These are phyloP conservation scores for Zea luxurians DNA, from an alignment of 176 grass and related monocot species.

Conservation along the genomic window DNA sequence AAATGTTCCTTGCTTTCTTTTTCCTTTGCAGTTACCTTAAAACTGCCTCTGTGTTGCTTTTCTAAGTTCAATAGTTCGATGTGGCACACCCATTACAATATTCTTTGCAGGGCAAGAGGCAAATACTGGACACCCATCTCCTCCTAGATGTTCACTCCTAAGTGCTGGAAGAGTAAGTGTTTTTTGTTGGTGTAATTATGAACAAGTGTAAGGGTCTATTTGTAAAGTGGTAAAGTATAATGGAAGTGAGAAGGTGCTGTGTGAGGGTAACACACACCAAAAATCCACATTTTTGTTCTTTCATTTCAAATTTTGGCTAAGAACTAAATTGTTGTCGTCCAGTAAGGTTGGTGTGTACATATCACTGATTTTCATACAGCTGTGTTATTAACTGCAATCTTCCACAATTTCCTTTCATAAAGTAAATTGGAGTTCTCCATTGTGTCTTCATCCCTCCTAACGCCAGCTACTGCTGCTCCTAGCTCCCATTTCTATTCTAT, in stretches of 20 bases:
- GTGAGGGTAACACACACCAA: too few relatives aligned
- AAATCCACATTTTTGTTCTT: too few relatives aligned
- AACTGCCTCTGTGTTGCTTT: constrained; percentile 16
- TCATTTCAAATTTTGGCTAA: constrained; percentile 4
- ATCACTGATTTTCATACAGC: not conserved
- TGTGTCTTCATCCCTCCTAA: not conserved
- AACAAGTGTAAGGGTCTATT: too few relatives aligned
- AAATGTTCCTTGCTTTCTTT: not conserved
- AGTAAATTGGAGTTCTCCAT: not conserved
- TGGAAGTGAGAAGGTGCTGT: too few relatives aligned
- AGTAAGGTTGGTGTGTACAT: not conserved
- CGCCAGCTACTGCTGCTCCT: not conserved
- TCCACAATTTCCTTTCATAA: not conserved
- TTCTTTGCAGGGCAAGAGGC: constrained; percentile 58
- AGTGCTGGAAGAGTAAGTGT: constrained; percentile 73
- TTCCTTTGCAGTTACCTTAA: not conserved
- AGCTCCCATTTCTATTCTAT: not conserved
- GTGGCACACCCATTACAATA: constrained; percentile 5
- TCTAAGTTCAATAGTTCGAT: not conserved
- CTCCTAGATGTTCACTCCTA: constrained; percentile 79
- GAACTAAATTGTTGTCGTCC: not conserved
- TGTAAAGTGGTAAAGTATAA: too few relatives aligned
- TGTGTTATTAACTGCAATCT: not conserved
- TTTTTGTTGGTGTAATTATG: too few relatives aligned
- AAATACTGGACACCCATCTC: constrained; percentile 54